These are phyloP conservation scores for Arthrobotrys sphaeroides DNA, from an alignment of 2,329 filamentous ascomycete species.

Conservation along the genomic window DNA sequence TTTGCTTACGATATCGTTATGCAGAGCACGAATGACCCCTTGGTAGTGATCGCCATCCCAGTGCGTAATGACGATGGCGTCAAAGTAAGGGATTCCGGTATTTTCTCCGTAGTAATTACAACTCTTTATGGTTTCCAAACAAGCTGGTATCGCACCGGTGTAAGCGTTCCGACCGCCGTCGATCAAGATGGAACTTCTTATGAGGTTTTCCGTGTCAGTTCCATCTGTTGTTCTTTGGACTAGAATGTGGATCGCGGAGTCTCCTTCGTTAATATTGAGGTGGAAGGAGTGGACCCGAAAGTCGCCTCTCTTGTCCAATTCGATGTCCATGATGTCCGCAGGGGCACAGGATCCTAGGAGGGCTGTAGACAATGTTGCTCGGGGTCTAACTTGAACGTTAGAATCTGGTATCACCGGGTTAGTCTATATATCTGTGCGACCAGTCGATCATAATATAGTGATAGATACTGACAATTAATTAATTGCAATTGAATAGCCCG, in stretches of 20 bases:
- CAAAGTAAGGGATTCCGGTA: not conserved
- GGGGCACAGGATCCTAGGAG: too few species aligned
- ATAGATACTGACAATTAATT: too few species aligned
- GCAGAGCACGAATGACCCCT: conserved; percentile 13
- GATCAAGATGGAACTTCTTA: conserved; percentile 19
- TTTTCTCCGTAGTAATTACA: not conserved
- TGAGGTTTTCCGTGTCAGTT: not conserved
- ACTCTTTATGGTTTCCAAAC: not conserved
- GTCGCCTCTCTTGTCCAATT: conserved; percentile 40
- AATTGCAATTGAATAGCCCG: too few species aligned
- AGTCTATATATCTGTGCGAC: too few species aligned
- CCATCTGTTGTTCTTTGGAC: not conserved
- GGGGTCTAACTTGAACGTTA: too few species aligned
- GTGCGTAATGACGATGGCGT: conserved; percentile 47
- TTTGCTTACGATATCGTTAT: not conserved
- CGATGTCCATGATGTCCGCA: not conserved
- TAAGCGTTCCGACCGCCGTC: conserved; percentile 26
- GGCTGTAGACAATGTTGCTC: too few species aligned
- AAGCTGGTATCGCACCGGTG: not conserved
- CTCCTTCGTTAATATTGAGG: conserved; percentile 39
- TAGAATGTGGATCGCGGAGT: conserved; percentile 46
- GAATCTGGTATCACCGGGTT: too few species aligned
- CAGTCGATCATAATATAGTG: too few species aligned
- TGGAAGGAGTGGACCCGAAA: conserved; percentile 11
- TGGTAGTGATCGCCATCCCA: conserved; percentile 51